Percentiles rank a stretch among this genome's conserved stretches.
These are phyloP conservation scores for Mortierella sp. DNA, from an alignment of 371 early-diverging fungal genomes.

Conservation along the genomic window DNA sequence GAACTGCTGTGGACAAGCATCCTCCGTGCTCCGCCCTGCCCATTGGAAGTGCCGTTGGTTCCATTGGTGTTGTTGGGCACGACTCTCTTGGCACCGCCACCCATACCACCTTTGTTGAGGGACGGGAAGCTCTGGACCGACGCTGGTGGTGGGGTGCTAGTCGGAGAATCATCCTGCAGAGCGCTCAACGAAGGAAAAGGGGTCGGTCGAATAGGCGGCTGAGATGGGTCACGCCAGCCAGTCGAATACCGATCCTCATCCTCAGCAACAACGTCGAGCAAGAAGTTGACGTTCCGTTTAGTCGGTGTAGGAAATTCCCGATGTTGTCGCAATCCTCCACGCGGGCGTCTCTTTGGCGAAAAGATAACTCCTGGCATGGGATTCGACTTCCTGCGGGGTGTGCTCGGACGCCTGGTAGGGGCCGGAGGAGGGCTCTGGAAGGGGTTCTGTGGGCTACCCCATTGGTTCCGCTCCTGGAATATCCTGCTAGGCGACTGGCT, in stretches of 20 bases:
- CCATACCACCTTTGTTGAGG: constrained; percentile 14
- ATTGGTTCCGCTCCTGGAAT: constrained; percentile 30
- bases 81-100: constrained; percentile 33
- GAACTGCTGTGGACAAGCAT: not conserved
- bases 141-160: not conserved
- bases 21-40: constrained; percentile 18
- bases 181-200: constrained; percentile 15
- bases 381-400: constrained; percentile 22
- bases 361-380: constrained; percentile 35
- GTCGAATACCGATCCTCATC: constrained; percentile 40
- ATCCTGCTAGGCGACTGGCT: constrained; percentile 38
- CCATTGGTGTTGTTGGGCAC: not conserved
- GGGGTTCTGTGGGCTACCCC: constrained; percentile 25
- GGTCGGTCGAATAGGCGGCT: constrained; percentile 17
- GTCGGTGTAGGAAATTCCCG: constrained; percentile 29
- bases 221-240: constrained; percentile 28
- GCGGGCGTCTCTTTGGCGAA: constrained; percentile 28
- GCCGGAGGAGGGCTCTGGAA: constrained; percentile 16
- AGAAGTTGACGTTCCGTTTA: constrained; percentile 48
- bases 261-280: constrained; percentile 45
- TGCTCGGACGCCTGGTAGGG: constrained; percentile 14
- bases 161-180: constrained; percentile 11
- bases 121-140: not conserved
- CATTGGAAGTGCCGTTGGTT: not conserved
- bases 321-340: constrained; percentile 48